phyloP scores from a whole-genome alignment of 2,329 filamentous ascomycete species.

The Tolypocladium tropicale region DNA sequence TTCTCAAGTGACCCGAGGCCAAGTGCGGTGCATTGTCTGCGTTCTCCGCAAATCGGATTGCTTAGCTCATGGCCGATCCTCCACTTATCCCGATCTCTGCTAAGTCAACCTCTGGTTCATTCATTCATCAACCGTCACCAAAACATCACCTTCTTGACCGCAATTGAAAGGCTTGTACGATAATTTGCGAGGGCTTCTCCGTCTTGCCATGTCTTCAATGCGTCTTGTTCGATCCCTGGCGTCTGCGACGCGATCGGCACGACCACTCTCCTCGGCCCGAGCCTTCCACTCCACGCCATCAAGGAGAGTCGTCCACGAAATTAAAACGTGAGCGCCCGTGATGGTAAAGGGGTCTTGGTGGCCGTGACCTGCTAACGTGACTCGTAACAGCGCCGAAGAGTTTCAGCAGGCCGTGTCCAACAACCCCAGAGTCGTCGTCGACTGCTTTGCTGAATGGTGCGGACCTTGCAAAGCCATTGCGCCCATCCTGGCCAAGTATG shows the following conservation, averaged over 20 bases:
- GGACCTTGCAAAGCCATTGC: slow-evolving; percentile 87
- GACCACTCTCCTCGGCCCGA: slow-evolving; percentile 2
- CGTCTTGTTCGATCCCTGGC: background rate
- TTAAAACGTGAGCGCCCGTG: slow-evolving; percentile 22
- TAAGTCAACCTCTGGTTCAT: background rate
- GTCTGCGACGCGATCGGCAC: background rate
- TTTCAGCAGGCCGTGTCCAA: slow-evolving; percentile 44
- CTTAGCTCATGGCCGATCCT: background rate
- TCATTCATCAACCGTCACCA: background rate
- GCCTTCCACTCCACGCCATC: slow-evolving; percentile 25
- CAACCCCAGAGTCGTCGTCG: slow-evolving; percentile 58
- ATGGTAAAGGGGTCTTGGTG: rapidly evolving
- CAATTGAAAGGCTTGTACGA: background rate
- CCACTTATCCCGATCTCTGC: background rate
- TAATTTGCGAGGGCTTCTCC: no score
- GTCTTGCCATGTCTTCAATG: background rate
- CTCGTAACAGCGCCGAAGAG: slow-evolving; percentile 40
- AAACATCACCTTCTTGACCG: background rate
- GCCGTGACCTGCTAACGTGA: background rate
- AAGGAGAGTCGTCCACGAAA: slow-evolving; percentile 35
- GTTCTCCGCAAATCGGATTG: background rate
- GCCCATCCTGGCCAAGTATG: slow-evolving; percentile 45
- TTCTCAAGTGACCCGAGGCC: background rate
- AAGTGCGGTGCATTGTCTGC: background rate
- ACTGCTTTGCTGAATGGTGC: slow-evolving; percentile 87